phyloP scores from a whole-genome alignment of 2,329 filamentous ascomycete genomes.

The Ophiostoma sp. region DNA sequence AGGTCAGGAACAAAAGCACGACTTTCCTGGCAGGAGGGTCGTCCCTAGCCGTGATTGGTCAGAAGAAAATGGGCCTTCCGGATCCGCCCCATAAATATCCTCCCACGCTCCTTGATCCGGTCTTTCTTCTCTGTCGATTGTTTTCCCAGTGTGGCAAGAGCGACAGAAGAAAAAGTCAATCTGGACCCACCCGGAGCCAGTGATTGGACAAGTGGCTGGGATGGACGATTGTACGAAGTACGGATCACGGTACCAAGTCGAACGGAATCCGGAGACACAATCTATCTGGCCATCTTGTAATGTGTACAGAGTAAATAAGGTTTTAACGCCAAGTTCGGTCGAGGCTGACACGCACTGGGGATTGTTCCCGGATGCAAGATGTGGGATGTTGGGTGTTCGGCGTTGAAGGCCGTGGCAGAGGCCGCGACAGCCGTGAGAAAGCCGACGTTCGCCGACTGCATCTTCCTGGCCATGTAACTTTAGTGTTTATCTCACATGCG shows the following conservation, averaged over 20 bases:
- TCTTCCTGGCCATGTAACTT: neutral
- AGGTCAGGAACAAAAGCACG: slow-evolving; percentile 16
- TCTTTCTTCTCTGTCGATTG: slow-evolving; percentile 17
- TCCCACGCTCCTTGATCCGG: neutral
- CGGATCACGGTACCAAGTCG: too few species aligned
- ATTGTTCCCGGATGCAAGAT: neutral
- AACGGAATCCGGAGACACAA: too few species aligned
- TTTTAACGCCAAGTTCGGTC: too few species aligned
- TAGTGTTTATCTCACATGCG: neutral
- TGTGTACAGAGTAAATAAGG: too few species aligned
- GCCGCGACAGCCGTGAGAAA: neutral
- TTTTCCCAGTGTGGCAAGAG: slow-evolving; percentile 12
- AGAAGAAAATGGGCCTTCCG: neutral
- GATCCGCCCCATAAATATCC: neutral
- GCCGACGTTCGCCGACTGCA: neutral
- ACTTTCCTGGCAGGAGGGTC: slow-evolving; percentile 18
- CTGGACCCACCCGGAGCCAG: neutral
- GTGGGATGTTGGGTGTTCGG: neutral
- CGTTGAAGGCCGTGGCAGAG: neutral
- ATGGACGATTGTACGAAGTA: too few species aligned
- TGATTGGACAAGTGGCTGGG: slow-evolving; percentile 15
- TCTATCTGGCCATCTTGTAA: too few species aligned
- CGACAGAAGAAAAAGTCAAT: slow-evolving; percentile 16
- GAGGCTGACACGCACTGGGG: too few species aligned
- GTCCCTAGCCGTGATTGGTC: neutral